phyloP scores from a whole-genome alignment of 148 eudicot genomes.

The Persicaria maculosa region DNA sequence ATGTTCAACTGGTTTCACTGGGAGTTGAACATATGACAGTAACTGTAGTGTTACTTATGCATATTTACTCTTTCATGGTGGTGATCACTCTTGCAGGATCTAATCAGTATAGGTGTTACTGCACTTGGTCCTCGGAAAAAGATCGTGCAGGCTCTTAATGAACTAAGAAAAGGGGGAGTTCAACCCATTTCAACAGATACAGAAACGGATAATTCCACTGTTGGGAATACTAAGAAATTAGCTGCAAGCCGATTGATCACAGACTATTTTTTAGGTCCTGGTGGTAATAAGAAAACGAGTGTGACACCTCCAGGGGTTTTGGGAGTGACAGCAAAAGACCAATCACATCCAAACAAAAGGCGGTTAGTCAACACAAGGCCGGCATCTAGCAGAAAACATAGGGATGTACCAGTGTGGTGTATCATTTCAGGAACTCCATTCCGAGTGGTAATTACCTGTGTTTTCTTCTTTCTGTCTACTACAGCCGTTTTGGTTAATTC shows the following conservation, averaged over 20 bases:
- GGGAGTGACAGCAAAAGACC: conserved; percentile 21
- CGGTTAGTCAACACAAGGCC: conserved; percentile 14
- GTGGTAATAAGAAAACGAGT: conserved; percentile 24
- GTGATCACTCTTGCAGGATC: conserved; percentile 47
- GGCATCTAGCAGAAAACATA: conserved; percentile 24
- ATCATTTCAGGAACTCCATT: conserved; percentile 76
- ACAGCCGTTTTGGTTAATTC: background rate
- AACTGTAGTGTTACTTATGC: no score
- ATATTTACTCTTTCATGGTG: background rate
- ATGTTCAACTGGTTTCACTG: background rate
- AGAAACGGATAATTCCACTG: conserved; percentile 24
- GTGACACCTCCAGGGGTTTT: conserved; percentile 20
- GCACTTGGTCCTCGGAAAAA: conserved; percentile 94
- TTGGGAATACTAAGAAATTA: conserved; percentile 29
- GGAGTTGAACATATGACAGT: background rate
- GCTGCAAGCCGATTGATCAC: conserved; percentile 64
- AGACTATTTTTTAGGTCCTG: conserved; percentile 57
- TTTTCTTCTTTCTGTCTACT: background rate
- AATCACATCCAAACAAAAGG: conserved; percentile 24
- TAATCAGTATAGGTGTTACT: conserved; percentile 63
- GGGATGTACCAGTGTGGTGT: conserved; percentile 71
- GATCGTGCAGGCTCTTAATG: conserved; percentile 62
- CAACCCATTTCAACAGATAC: conserved; percentile 16
- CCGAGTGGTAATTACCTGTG: conserved; percentile 59
- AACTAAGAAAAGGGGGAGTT: conserved; percentile 37